Conservation (phyloP, 2,329 filamentous ascomycete species). For the Ascocoryne sarcoides region DNA sequence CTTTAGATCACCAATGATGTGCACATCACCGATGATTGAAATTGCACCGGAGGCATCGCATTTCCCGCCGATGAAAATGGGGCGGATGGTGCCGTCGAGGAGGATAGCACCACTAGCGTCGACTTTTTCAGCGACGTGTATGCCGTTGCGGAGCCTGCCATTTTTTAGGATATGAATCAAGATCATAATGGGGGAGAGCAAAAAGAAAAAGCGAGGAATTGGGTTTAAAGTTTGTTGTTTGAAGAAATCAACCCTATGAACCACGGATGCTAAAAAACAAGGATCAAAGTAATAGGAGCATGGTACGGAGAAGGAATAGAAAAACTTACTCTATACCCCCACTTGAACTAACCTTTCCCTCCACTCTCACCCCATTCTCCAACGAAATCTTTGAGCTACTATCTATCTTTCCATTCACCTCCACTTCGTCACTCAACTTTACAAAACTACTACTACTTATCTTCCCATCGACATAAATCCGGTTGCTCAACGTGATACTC, state of each 20-base stretch:
- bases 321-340: constrained; percentile 6
- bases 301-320: no score
- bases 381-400: constrained; percentile 8
- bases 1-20: constrained; percentile 11
- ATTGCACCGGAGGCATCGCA: constrained; percentile 7
- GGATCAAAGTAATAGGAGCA: no score
- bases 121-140: constrained; percentile 9
- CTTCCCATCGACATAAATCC: constrained; percentile 16
- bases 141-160: constrained; percentile 4
- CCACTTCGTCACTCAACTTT: constrained; percentile 7
- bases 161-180: no score
- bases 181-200: no score
- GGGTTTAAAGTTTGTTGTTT: no score
- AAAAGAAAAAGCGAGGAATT: no score
- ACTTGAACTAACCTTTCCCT: constrained; percentile 13
- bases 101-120: constrained; percentile 10
- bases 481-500: constrained; percentile 9
- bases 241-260: no score
- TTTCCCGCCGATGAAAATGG: constrained; percentile 10
- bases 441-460: constrained; percentile 8
- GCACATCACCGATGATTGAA: constrained; percentile 11
- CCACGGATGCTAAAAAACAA: no score
- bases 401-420: constrained; percentile 12
- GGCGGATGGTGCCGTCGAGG: constrained; percentile 7
- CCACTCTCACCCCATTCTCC: constrained; percentile 8